Conservation (phyloP, 2,329 filamentous ascomycete species). For the Aureobasidium pullulans region DNA sequence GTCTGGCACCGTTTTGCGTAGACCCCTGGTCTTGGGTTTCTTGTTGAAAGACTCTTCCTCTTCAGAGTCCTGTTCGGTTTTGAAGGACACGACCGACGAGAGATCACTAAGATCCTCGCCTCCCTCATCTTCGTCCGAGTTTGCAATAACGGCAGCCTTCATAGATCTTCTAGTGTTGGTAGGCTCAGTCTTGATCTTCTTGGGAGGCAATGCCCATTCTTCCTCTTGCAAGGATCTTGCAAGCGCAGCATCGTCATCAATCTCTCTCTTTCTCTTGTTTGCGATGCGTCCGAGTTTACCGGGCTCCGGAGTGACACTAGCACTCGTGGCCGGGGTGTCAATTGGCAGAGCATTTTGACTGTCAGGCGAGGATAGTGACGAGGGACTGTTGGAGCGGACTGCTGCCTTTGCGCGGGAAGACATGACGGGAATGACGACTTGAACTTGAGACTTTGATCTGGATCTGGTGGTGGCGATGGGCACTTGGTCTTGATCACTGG, state of each 20-base stretch:
- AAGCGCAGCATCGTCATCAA: slow-evolving; percentile 24
- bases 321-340: slow-evolving; percentile 57
- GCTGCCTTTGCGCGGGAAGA: not conserved
- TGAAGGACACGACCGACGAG: slow-evolving; percentile 20
- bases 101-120: slow-evolving; percentile 20
- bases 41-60: slow-evolving; percentile 12
- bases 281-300: slow-evolving; percentile 27
- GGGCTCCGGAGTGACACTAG: slow-evolving; percentile 46
- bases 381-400: slow-evolving; percentile 10
- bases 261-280: slow-evolving; percentile 26
- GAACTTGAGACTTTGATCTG: slow-evolving; percentile 3
- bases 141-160: slow-evolving; percentile 17
- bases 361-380: slow-evolving; percentile 27
- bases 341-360: slow-evolving; percentile 40
- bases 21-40: slow-evolving; percentile 9
- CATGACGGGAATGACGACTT: slow-evolving; percentile 13
- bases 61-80: not conserved
- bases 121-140: slow-evolving; percentile 21
- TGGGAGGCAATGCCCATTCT: slow-evolving; percentile 24
- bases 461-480: not conserved
- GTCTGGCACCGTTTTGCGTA: slow-evolving; percentile 15
- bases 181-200: slow-evolving; percentile 19
- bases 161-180: not conserved
- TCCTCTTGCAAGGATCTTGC: slow-evolving; percentile 29
- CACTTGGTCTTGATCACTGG: not conserved